Evolutionary conservation across 768 basidiomycete species (phyloP).

Genomic region (Postia placenta): DNA sequence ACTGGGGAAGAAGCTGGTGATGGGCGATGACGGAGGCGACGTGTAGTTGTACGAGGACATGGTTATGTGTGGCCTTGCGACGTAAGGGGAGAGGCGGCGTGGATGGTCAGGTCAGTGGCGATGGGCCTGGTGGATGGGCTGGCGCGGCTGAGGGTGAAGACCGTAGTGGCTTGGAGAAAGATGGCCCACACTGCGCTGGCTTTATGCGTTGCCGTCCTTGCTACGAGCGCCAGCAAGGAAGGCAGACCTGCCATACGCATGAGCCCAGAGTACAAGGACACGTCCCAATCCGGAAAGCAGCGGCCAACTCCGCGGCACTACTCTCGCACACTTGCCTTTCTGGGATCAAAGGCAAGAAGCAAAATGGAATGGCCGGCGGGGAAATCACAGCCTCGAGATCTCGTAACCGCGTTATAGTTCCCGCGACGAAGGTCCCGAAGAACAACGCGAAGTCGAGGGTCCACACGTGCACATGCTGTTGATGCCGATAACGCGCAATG

Average conservation of each 20-base stretch:
- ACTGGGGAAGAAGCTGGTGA: constrained; percentile 27
- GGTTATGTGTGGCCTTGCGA: constrained; percentile 1
- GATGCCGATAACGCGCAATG: no score
- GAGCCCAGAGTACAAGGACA: constrained; percentile 10
- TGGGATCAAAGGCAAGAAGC: constrained; percentile 10
- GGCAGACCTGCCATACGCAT: constrained; percentile 5
- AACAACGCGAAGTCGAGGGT: no score
- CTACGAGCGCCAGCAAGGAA: neutral
- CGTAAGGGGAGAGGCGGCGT: neutral
- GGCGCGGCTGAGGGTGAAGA: no score
- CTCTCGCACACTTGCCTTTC: constrained; percentile 4
- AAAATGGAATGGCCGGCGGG: neutral
- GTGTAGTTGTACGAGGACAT: constrained; percentile 25
- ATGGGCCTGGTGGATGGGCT: no score
- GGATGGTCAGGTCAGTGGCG: constrained; percentile 1
- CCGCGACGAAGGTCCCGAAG: no score
- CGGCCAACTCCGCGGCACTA: constrained; percentile 6
- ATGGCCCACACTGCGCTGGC: neutral
- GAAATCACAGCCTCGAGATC: neutral
- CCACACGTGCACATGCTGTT: neutral
- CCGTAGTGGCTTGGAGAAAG: neutral
- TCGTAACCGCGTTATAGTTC: neutral
- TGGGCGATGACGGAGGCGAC: constrained; percentile 20
- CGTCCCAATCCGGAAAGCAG: constrained; percentile 4
- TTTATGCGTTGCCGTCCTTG: constrained; percentile 2